Evolutionary conservation across 257 asterid species (phyloP).

Genomic region (Salvia rosmarinus): DNA sequence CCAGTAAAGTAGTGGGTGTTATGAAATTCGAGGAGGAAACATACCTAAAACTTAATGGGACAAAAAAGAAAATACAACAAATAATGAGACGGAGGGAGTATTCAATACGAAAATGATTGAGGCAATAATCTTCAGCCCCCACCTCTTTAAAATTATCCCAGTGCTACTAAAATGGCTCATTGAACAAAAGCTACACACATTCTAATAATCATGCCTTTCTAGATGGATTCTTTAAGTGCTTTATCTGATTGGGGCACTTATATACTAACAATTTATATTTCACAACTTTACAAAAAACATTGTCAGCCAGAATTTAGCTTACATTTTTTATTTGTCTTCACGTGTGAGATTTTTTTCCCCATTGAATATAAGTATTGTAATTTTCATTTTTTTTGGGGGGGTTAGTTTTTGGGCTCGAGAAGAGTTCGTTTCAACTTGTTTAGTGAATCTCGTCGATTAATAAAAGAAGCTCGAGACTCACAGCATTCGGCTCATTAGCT

Average conservation of each 20-base stretch:
- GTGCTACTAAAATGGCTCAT: constrained; percentile 21
- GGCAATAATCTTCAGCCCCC: constrained; percentile 42
- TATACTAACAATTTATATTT: constrained; percentile 4
- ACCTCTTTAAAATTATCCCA: constrained; percentile 35
- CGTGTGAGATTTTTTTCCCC: background rate
- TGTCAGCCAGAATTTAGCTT: background rate
- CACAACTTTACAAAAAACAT: background rate
- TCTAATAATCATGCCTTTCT: constrained; percentile 18
- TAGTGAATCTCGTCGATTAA: too few relatives aligned
- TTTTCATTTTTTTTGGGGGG: too few relatives aligned
- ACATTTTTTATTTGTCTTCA: background rate
- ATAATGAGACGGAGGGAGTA: too few relatives aligned
- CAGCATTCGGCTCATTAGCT: too few relatives aligned
- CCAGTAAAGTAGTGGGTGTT: too few relatives aligned
- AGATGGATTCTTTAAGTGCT: constrained; percentile 36
- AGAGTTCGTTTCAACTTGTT: too few relatives aligned
- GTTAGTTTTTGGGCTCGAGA: too few relatives aligned
- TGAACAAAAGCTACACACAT: constrained; percentile 32
- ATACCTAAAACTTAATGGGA: too few relatives aligned
- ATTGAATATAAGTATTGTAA: background rate
- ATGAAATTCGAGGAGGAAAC: too few relatives aligned
- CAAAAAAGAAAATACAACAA: too few relatives aligned
- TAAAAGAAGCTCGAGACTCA: too few relatives aligned
- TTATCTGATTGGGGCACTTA: constrained; percentile 31
- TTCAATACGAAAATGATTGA: constrained; percentile 50